A percentile compares a stretch with the other conserved stretches of the same genome.
These are phyloP conservation scores for Borealophlyctis nickersoniae DNA, from an alignment of 192 early-diverging fungal genomes.

Conservation along the genomic window DNA sequence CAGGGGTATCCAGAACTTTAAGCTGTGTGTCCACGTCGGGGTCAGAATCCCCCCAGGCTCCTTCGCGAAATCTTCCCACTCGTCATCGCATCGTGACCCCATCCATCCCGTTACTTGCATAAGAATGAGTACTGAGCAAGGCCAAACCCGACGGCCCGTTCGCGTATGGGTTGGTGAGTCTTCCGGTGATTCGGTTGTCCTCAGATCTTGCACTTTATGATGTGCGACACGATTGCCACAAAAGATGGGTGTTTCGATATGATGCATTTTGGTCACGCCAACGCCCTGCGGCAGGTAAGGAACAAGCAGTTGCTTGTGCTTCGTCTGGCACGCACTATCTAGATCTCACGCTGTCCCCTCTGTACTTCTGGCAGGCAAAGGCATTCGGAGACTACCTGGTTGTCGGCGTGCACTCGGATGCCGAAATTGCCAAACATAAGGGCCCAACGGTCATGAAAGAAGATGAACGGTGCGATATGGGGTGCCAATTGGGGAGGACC, in stretches of 20 bases:
- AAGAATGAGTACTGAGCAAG: no score
- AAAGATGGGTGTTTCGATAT: constrained; percentile 97
- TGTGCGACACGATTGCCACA: constrained; percentile 11
- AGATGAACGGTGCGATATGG: constrained; percentile 69
- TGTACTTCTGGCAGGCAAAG: no score
- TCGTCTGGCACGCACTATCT: neutral
- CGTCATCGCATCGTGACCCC: no score
- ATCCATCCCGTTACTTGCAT: no score
- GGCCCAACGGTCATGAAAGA: constrained; percentile 97
- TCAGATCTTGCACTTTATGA: neutral
- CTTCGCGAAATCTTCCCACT: no score
- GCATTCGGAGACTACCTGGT: constrained; percentile 93
- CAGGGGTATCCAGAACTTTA: no score
- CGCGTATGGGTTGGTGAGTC: constrained; percentile 29
- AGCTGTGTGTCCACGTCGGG: no score
- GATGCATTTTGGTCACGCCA: constrained; percentile 91
- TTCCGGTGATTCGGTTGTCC: neutral
- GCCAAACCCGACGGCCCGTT: no score
- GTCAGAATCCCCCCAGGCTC: no score
- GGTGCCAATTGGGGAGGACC: constrained; percentile 3
- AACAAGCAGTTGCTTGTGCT: neutral
- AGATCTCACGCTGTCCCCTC: neutral
- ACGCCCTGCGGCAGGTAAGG: constrained; percentile 87
- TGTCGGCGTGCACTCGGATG: constrained; percentile 95
- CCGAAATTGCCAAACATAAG: constrained; percentile 88